These are phyloP conservation scores for Hypoxylon crocopeplum DNA, from an alignment of 495 filamentous ascomycete species.

Conservation along the genomic window DNA sequence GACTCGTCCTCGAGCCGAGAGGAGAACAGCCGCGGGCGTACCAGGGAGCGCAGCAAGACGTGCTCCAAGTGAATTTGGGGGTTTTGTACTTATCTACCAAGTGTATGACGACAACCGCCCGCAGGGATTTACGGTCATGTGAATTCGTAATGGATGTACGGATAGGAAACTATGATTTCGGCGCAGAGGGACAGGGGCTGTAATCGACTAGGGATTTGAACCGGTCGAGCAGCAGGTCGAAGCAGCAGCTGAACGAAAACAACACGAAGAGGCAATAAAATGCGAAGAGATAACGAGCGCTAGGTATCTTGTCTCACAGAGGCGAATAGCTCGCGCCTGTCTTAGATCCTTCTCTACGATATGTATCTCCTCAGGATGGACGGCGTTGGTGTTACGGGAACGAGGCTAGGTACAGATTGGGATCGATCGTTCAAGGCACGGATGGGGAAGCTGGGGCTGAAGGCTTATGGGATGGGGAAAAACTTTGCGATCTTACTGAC, in stretches of 20 bases:
- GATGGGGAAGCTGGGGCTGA: not conserved
- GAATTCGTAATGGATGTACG: too few species aligned
- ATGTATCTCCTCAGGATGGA: not conserved
- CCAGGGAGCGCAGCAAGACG: conserved; percentile 16
- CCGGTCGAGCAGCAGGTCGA: too few species aligned
- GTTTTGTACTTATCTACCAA: too few species aligned
- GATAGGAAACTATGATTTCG: too few species aligned
- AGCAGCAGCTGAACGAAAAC: too few species aligned
- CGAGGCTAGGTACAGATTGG: conserved; percentile 2
- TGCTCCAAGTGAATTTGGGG: conserved; percentile 21
- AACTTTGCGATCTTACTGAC: not conserved
- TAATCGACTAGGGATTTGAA: too few species aligned
- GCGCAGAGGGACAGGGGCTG: too few species aligned
- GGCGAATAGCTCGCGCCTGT: conserved; percentile 13
- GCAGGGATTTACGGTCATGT: too few species aligned
- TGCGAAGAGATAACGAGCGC: not conserved
- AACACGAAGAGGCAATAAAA: not conserved
- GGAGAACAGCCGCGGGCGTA: not conserved
- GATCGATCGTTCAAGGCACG: conserved; percentile 7
- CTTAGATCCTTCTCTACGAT: conserved; percentile 23
- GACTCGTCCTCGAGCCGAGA: conserved; percentile 25
- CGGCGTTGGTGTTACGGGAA: conserved; percentile 11
- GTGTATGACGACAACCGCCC: too few species aligned
- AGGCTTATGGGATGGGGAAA: not conserved
- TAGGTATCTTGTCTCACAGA: not conserved